phyloP scores from a whole-genome alignment of 176 grass and related monocot genomes.

The Oryza glaberrima region DNA sequence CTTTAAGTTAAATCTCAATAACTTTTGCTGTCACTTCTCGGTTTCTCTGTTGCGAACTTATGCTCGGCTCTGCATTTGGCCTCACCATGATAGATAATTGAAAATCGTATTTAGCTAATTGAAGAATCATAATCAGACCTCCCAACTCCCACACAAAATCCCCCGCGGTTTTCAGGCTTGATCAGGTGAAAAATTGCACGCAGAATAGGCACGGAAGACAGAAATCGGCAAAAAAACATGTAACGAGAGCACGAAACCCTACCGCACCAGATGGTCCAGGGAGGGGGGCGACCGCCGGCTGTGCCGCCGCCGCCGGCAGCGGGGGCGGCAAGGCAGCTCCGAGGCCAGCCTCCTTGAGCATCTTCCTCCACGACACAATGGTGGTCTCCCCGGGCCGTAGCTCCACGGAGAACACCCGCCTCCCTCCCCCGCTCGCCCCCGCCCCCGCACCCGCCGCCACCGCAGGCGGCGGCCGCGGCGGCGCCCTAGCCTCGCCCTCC shows the following conservation, averaged over 20 bases:
- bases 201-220: slow-evolving; percentile 6
- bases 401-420: slow-evolving; percentile 60
- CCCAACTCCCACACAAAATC: not conserved
- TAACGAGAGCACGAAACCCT: slow-evolving; percentile 18
- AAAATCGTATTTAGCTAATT: not conserved
- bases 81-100: not conserved
- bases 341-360: slow-evolving; percentile 53
- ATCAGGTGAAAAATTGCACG: not conserved
- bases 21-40: not conserved
- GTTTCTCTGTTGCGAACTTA: not conserved
- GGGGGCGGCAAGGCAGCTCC: not conserved
- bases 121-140: not conserved
- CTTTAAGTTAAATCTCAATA: not conserved
- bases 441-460: not conserved
- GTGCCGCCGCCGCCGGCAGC: not conserved
- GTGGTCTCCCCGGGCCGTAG: slow-evolving; percentile 73
- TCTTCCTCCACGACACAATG: slow-evolving; percentile 82
- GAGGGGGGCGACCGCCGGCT: slow-evolving; percentile 1
- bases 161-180: not conserved
- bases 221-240: not conserved
- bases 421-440: not conserved
- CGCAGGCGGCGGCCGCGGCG: not conserved
- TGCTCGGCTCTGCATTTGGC: not conserved
- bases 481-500: slow-evolving; percentile 17
- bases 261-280: slow-evolving; percentile 46